Evolutionary conservation across 345 rosid genomes (phyloP).

Genomic region (Populus simonii): DNA sequence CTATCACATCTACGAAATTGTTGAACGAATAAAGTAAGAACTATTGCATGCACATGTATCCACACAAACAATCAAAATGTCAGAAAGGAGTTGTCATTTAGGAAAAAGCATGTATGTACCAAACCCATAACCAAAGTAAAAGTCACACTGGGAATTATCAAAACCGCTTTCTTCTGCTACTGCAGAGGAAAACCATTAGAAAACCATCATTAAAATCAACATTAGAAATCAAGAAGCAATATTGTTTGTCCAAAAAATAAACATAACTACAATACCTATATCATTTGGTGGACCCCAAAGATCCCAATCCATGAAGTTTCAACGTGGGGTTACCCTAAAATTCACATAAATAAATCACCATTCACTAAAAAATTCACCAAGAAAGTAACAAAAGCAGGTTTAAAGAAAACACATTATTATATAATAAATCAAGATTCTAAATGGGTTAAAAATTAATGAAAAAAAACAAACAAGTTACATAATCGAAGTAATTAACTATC

Average conservation of each 20-base stretch:
- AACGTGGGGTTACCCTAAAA: constrained; percentile 10
- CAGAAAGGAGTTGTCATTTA: not conserved
- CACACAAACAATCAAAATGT: constrained; percentile 2
- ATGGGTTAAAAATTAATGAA: not conserved
- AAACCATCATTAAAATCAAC: constrained; percentile 5
- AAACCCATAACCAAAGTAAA: constrained; percentile 43
- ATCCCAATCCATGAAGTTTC: constrained; percentile 41
- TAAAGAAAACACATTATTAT: not conserved
- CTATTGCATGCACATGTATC: not conserved
- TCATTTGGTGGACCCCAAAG: constrained; percentile 57
- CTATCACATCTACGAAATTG: constrained; percentile 44
- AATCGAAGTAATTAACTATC: not conserved
- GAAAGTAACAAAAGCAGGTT: not conserved
- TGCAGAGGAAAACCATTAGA: not conserved
- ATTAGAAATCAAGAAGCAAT: constrained; percentile 9
- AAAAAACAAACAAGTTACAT: not conserved
- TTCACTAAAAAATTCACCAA: not conserved
- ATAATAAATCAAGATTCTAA: not conserved
- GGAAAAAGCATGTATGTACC: constrained; percentile 32
- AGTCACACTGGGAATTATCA: constrained; percentile 27
- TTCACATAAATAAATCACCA: not conserved
- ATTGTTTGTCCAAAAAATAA: not conserved
- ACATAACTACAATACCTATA: constrained; percentile 15
- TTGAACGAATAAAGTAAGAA: constrained; percentile 3
- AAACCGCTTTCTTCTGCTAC: constrained; percentile 35